These are phyloP conservation scores for Bocquillonia castaneifolia DNA, from an alignment of 441 rosid genomes.

Conservation along the genomic window DNA sequence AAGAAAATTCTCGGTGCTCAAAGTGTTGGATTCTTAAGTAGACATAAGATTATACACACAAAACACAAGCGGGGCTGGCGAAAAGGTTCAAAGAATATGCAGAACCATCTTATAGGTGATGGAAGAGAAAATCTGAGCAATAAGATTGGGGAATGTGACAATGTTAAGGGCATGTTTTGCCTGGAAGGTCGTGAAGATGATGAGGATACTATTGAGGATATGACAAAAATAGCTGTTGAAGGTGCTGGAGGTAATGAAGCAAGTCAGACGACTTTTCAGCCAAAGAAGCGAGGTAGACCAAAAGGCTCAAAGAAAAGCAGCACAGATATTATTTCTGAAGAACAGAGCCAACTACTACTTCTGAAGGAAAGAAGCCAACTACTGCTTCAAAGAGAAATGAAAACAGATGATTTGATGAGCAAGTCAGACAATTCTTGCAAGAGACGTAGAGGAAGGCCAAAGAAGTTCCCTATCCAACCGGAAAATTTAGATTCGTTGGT, in stretches of 20 bases:
- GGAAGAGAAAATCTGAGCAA: neutral
- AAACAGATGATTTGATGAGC: constrained; percentile 2
- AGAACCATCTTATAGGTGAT: constrained; percentile 7
- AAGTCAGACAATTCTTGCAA: constrained; percentile 18
- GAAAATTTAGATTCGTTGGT: constrained; percentile 27
- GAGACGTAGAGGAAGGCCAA: constrained; percentile 30
- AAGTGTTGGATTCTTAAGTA: neutral
- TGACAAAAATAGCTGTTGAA: constrained; percentile 2
- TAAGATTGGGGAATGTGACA: neutral
- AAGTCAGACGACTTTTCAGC: neutral
- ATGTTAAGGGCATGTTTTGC: neutral
- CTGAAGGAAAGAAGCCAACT: constrained; percentile 2
- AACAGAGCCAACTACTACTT: neutral
- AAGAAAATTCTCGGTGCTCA: neutral
- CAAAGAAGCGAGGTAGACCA: constrained; percentile 21
- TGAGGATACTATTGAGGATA: constrained; percentile 5
- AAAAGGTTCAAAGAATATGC: constrained; percentile 23
- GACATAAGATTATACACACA: neutral
- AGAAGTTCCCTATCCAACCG: constrained; percentile 19
- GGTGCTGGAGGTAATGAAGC: constrained; percentile 8
- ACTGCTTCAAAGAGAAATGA: constrained; percentile 1
- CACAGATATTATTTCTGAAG: constrained; percentile 3
- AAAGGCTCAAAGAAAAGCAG: constrained; percentile 21
- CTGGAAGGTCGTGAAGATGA: constrained; percentile 3
- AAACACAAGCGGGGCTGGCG: constrained; percentile 19